phyloP scores from a whole-genome alignment of 2,329 filamentous ascomycete species.

The Hypoxylon sp. region DNA sequence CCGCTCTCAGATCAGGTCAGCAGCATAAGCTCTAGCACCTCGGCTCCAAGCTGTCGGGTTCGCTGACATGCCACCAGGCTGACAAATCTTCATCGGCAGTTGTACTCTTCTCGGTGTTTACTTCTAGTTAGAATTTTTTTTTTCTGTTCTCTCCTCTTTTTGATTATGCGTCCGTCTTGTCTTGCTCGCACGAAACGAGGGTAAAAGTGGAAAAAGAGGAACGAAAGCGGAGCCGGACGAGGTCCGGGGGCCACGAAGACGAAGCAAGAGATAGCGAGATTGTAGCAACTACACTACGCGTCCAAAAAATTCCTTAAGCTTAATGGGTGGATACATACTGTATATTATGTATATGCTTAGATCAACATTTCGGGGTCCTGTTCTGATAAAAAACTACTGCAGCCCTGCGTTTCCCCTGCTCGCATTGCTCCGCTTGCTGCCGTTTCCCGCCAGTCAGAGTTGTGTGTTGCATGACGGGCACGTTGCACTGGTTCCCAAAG shows the following conservation, averaged over 20 bases:
- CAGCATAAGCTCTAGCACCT: conserved; percentile 40
- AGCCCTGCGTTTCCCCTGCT: conserved; percentile 26
- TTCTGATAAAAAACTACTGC: conserved; percentile 26
- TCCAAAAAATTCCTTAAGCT: conserved; percentile 23
- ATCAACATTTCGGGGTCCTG: conserved; percentile 32
- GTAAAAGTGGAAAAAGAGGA: neutral
- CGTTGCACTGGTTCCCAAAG: conserved; percentile 33
- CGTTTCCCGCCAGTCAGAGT: conserved; percentile 25
- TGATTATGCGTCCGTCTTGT: too few species aligned
- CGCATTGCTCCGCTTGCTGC: conserved; percentile 18
- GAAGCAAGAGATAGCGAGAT: conserved; percentile 20
- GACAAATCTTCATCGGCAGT: conserved; percentile 41
- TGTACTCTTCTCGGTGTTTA: conserved; percentile 11
- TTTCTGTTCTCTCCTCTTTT: neutral
- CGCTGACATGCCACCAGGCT: conserved; percentile 26
- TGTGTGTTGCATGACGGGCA: conserved; percentile 26
- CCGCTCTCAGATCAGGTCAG: conserved; percentile 38
- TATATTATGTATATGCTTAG: conserved; percentile 15
- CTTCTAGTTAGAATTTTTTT: conserved; percentile 7
- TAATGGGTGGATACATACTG: conserved; percentile 29
- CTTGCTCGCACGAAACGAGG: neutral
- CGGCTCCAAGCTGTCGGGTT: conserved; percentile 45
- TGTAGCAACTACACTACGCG: neutral
- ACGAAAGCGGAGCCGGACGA: conserved; percentile 5
- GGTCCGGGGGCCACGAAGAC: neutral